Percentiles rank a stretch among this genome's conserved stretches.
Evolutionary conservation across 129 eudicot genomes (phyloP).

Genomic region (Chrysanthemum seticuspe): DNA sequence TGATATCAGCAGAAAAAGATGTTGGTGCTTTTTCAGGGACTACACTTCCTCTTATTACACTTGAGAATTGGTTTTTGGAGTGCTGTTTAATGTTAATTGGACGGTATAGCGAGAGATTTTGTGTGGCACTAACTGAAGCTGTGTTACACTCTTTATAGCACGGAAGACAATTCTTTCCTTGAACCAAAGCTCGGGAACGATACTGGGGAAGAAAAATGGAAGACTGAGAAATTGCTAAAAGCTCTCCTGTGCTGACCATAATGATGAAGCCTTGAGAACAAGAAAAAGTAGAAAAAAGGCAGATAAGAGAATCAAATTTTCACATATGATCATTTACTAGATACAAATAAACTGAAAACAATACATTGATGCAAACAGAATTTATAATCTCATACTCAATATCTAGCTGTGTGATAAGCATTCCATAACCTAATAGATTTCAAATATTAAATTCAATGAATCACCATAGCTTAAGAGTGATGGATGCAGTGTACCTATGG

Average conservation of each 20-base stretch:
- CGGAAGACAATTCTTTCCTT: constrained; percentile 20
- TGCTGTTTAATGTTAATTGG: constrained; percentile 22
- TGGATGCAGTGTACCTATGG: too few species aligned
- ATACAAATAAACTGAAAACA: background rate
- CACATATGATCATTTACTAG: background rate
- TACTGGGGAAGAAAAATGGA: constrained; percentile 47
- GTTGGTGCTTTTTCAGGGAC: constrained; percentile 65
- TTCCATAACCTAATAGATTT: too few species aligned
- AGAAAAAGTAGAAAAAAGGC: constrained; percentile 25
- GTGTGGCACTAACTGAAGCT: constrained; percentile 26
- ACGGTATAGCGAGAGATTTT: background rate
- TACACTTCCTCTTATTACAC: constrained; percentile 38
- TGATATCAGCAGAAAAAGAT: constrained; percentile 43
- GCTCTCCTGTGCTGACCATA: constrained; percentile 61
- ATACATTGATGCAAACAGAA: too few species aligned
- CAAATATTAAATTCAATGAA: too few species aligned
- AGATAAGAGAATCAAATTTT: background rate
- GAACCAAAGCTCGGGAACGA: constrained; percentile 31
- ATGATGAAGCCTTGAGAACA: constrained; percentile 46
- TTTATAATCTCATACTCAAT: too few species aligned
- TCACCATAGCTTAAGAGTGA: too few species aligned
- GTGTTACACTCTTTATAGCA: constrained; percentile 28
- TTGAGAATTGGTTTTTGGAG: constrained; percentile 29
- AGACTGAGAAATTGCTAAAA: constrained; percentile 55
- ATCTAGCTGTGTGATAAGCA: too few species aligned